phyloP scores from a whole-genome alignment of 768 basidiomycete genomes.

The Xerocomus potaroensis region DNA sequence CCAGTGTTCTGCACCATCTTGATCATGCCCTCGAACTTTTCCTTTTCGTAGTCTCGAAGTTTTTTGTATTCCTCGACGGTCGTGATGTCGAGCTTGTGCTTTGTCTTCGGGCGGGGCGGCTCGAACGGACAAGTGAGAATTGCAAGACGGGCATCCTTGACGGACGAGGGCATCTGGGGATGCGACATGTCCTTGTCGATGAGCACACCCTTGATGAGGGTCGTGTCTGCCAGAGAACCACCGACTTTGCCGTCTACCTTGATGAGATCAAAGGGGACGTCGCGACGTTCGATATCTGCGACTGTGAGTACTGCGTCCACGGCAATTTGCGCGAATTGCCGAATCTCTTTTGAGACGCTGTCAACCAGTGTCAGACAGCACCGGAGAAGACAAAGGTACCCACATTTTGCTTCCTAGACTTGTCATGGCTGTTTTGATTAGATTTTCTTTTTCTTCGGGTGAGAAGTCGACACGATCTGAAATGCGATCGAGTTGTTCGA shows the following conservation, averaged over 20 bases:
- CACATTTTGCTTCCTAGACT: constrained; percentile 98
- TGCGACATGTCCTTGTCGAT: constrained; percentile 99
- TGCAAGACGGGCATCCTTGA: constrained; percentile 87
- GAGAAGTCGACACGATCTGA: constrained; percentile 89
- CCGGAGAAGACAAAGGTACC: constrained; percentile 5
- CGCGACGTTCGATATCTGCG: constrained; percentile 90
- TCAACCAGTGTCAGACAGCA: constrained; percentile 1
- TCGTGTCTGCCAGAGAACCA: constrained; percentile 92
- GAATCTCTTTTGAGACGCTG: constrained; percentile 95
- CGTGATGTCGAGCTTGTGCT: constrained; percentile 97
- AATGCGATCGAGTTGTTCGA: constrained; percentile 85
- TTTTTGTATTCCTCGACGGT: constrained; percentile 96
- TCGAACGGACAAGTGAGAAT: constrained; percentile 99
- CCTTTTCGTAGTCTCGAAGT: constrained; percentile 89
- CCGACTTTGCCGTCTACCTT: constrained; percentile 99
- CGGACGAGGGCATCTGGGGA: constrained; percentile 90
- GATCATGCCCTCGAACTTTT: constrained; percentile 97
- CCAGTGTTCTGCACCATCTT: constrained; percentile 93
- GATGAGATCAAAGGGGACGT: constrained; percentile 97
- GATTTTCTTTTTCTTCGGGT: constrained; percentile 73
- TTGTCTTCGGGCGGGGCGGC: constrained; percentile 97
- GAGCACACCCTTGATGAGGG: constrained; percentile 93
- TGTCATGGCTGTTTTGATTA: constrained; percentile 94
- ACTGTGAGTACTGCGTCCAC: constrained; percentile 95
- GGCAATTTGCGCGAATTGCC: constrained; percentile 95